These are phyloP conservation scores for Trypanosoma conorhini DNA, from an alignment of 208 protist species.

Conservation along the genomic window DNA sequence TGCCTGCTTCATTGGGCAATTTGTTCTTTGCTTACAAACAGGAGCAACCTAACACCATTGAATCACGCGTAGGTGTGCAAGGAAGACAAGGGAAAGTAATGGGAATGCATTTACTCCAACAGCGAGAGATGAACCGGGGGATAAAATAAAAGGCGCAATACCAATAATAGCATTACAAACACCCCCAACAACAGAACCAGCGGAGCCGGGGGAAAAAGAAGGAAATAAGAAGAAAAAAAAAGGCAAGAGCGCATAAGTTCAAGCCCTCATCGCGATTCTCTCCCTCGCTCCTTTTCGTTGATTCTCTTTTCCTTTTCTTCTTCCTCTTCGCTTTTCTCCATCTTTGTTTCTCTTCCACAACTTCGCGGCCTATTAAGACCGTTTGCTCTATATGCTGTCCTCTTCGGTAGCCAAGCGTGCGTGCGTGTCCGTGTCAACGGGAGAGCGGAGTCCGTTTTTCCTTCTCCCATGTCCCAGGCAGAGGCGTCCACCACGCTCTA, in stretches of 20 bases:
- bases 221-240: neutral
- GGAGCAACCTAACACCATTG: neutral
- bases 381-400: neutral
- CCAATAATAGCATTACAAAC: neutral
- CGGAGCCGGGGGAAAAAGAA: neutral
- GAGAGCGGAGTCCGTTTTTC: neutral
- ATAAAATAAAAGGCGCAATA: neutral
- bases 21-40: neutral
- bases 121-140: neutral
- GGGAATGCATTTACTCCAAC: neutral
- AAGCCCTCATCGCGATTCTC: neutral
- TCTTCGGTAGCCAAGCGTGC: neutral
- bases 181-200: neutral
- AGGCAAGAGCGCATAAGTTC: neutral
- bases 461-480: neutral
- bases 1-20: neutral
- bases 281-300: neutral
- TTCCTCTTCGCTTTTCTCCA: neutral
- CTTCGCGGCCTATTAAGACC: neutral
- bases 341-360: neutral
- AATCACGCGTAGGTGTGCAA: neutral
- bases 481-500: no score
- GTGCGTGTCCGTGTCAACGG: neutral
- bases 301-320: conserved; percentile 4
- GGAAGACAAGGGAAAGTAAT: neutral